Evolutionary conservation across 2,329 filamentous ascomycete species (phyloP), one percentile per base, ranked within the genome.

Genomic region (Trichoderma polysporum): DNA sequence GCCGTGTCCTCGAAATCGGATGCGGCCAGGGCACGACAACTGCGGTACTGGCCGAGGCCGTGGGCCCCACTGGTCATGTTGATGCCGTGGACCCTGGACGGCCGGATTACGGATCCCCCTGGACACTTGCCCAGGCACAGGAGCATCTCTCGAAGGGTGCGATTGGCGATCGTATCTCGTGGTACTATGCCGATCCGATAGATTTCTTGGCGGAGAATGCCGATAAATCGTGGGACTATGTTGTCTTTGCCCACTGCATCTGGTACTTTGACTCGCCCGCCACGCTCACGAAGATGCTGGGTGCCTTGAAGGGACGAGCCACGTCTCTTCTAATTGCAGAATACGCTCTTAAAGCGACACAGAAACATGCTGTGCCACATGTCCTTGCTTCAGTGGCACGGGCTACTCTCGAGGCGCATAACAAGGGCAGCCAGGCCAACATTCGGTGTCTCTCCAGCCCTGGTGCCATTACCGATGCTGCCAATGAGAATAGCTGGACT

Each of bases 1-100:
- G 78, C 31, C 79, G 77, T 3, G 73, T 88, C 7, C 79, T 89
- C 1, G 86, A 88, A 72, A 74, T 89, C 41, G 86, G 86, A 58
- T 88, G 86, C 74, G 86, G 86, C 1, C 86, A 88, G 70, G 86
- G 86, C 2, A 85, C 85, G 68, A 83, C 81, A 70, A 88, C 86
- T 1, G 78, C 81, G 12, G 83, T 82, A 2, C 80, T 88, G 19
- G 86, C 86, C 53, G 73, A 79, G 70, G 79, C 72, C 22, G 79
- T 85, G 1, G 81, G 82, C 2, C 71, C 78, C 13, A 33, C 74
- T 0, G 84, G 85, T 0, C 76, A 75, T 54, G 76, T 87, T 15
- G 80, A 81, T 60, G 85, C 84, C 4, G 73, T 87, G 31, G 86
- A 88, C 74, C 85, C 85, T 1, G 85, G 80, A 0, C 71, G 76